Conservation (phyloP, 805 yeast genomes). For the Wickerhamomyces mucosus region DNA sequence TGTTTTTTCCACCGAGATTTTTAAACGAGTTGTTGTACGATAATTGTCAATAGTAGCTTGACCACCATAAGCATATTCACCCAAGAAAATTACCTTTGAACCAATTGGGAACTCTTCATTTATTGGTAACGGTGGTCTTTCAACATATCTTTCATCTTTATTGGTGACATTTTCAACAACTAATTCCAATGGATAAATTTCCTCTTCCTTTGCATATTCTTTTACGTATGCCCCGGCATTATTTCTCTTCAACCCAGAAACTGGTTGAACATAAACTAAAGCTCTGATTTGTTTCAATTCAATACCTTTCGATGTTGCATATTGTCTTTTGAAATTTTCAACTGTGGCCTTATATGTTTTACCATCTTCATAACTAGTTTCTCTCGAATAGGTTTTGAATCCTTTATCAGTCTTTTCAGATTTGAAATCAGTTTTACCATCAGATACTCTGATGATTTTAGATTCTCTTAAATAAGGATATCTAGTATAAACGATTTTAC, state of each 20-base stretch:
- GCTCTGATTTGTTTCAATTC: conserved; percentile 42
- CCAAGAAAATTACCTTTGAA: conserved; percentile 67
- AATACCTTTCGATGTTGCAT: conserved; percentile 53
- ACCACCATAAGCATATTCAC: conserved; percentile 83
- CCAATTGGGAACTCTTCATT: conserved; percentile 74
- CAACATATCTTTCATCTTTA: conserved; percentile 64
- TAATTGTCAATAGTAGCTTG: conserved; percentile 61
- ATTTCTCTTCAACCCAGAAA: conserved; percentile 68
- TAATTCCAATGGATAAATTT: conserved; percentile 66
- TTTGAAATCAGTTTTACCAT: conserved; percentile 40
- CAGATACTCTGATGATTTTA: conserved; percentile 52
- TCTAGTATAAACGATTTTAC: conserved; percentile 57
- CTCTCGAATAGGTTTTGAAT: conserved; percentile 26
- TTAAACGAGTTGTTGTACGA: conserved; percentile 34
- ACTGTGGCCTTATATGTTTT: conserved; percentile 35
- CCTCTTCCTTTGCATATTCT: conserved; percentile 46
- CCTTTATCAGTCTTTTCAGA: conserved; percentile 19
- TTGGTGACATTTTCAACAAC: conserved; percentile 67
- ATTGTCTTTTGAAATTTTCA: conserved; percentile 30
- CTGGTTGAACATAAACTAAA: conserved; percentile 61
- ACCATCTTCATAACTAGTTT: conserved; percentile 37
- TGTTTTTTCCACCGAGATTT: conserved; percentile 43
- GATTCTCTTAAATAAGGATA: conserved; percentile 93
- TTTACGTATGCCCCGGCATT: conserved; percentile 70
- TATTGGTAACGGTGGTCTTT: conserved; percentile 67